phyloP scores from a whole-genome alignment of 768 basidiomycete genomes.

The Calocybe gangraenosa region DNA sequence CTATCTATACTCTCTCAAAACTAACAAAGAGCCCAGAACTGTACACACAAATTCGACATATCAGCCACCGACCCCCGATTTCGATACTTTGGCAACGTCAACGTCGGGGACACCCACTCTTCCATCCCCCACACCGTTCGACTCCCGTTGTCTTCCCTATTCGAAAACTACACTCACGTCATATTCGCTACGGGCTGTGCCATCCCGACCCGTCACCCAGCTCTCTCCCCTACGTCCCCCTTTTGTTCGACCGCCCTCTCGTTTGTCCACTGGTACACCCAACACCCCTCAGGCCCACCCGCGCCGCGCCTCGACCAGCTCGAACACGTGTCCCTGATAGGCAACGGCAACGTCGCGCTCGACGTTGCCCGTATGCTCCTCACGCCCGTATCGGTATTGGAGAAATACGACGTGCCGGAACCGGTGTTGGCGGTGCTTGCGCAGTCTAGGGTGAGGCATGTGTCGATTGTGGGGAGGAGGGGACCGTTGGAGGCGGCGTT shows the following conservation, averaged over 20 bases:
- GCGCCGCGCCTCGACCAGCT: slow-evolving; percentile 63
- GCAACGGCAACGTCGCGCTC: slow-evolving; percentile 92
- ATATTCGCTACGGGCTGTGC: slow-evolving; percentile 86
- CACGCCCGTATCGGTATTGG: slow-evolving; percentile 57
- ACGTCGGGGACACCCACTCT: slow-evolving; percentile 37
- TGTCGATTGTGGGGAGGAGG: slow-evolving; percentile 81
- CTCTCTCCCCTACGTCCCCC: slow-evolving; percentile 37
- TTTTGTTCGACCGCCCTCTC: slow-evolving; percentile 71
- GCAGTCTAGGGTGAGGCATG: slow-evolving; percentile 60
- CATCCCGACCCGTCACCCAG: slow-evolving; percentile 53
- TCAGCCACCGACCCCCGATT: slow-evolving; percentile 78
- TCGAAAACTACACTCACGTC: slow-evolving; percentile 77
- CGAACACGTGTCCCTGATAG: slow-evolving; percentile 78
- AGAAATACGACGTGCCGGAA: slow-evolving; percentile 73
- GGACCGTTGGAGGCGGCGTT: slow-evolving; percentile 89
- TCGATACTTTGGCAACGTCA: slow-evolving; percentile 89
- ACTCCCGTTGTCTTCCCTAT: slow-evolving; percentile 58
- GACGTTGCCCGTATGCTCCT: slow-evolving; percentile 91
- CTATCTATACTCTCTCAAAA: background rate
- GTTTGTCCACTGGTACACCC: slow-evolving; percentile 96
- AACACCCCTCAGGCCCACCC: slow-evolving; percentile 67
- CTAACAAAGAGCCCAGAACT: slow-evolving; percentile 63
- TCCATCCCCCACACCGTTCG: slow-evolving; percentile 49
- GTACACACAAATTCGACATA: slow-evolving; percentile 90
- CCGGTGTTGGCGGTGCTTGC: slow-evolving; percentile 66